These are phyloP conservation scores for Kurtzmaniella cleridarum DNA, from an alignment of 805 yeast species.

Conservation along the genomic window DNA sequence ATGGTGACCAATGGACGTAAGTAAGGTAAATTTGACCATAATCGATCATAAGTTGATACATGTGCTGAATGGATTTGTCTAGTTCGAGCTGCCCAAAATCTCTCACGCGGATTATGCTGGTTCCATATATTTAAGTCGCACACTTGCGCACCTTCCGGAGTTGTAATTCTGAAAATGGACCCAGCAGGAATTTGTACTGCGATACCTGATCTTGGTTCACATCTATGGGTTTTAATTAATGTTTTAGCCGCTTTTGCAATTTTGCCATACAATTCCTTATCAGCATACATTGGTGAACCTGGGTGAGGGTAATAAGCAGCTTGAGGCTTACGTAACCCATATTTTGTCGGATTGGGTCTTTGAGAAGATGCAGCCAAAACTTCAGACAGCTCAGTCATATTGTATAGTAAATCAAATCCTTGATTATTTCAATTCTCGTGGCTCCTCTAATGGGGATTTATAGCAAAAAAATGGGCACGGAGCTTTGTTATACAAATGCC, in stretches of 20 bases:
- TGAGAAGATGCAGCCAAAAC: slow-evolving; percentile 23
- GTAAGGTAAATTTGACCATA: slow-evolving; percentile 65
- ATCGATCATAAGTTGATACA: slow-evolving; percentile 53
- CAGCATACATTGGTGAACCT: slow-evolving; percentile 48
- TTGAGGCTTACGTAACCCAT: slow-evolving; percentile 38
- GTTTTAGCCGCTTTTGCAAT: slow-evolving; percentile 43
- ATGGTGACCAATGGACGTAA: slow-evolving; percentile 61
- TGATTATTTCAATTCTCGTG: neutral
- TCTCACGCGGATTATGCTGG: slow-evolving; percentile 53
- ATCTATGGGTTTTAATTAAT: slow-evolving; percentile 34
- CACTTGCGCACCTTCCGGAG: slow-evolving; percentile 69
- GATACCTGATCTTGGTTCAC: slow-evolving; percentile 53
- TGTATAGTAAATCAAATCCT: too few species aligned
- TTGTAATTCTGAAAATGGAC: slow-evolving; percentile 51
- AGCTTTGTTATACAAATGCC: too few species aligned
- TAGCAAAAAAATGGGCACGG: too few species aligned
- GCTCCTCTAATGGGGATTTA: too few species aligned
- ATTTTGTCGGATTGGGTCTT: slow-evolving; percentile 26
- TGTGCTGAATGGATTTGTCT: slow-evolving; percentile 62
- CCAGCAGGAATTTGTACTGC: slow-evolving; percentile 63
- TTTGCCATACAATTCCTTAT: slow-evolving; percentile 40
- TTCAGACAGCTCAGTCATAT: slow-evolving; percentile 7
- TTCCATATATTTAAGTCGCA: slow-evolving; percentile 67
- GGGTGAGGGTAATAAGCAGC: slow-evolving; percentile 56
- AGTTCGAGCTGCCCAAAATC: slow-evolving; percentile 67